A percentile compares a stretch with the other conserved stretches of the same genome.
Conservation (phyloP, 805 yeast genomes). For the Saturnispora sanitii region DNA sequence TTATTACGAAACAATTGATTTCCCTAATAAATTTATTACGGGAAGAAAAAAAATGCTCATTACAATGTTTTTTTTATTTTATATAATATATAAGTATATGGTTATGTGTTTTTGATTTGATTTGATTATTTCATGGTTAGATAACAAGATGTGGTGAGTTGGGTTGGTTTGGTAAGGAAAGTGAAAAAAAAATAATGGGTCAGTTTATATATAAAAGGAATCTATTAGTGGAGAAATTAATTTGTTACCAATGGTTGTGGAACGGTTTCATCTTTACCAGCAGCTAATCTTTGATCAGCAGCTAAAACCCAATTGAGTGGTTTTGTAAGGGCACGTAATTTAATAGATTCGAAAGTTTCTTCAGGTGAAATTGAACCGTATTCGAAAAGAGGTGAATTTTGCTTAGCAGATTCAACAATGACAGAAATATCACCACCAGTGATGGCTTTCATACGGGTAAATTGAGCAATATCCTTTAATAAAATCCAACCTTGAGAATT, state of each 20-base stretch:
- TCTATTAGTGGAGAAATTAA: background rate
- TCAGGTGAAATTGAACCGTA: slow-evolving; percentile 20
- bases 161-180: too few relatives aligned
- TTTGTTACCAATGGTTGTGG: too few relatives aligned
- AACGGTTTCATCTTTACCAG: slow-evolving; percentile 32
- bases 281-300: slow-evolving; percentile 34
- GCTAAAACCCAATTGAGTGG: slow-evolving; percentile 66
- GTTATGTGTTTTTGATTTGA: too few relatives aligned
- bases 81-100: too few relatives aligned
- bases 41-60: too few relatives aligned
- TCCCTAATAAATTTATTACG: too few relatives aligned
- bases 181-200: too few relatives aligned
- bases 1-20: background rate
- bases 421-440: slow-evolving; percentile 44
- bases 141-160: too few relatives aligned
- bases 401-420: slow-evolving; percentile 46
- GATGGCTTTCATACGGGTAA: slow-evolving; percentile 65
- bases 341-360: slow-evolving; percentile 28
- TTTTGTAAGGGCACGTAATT: slow-evolving; percentile 50
- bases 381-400: slow-evolving; percentile 37
- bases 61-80: too few relatives aligned
- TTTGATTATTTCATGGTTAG: too few relatives aligned
- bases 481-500: slow-evolving; percentile 65
- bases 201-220: background rate
- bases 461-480: slow-evolving; percentile 50